phyloP scores from a whole-genome alignment of 1,139 yeast genomes.

The Kodamaea suecica region DNA sequence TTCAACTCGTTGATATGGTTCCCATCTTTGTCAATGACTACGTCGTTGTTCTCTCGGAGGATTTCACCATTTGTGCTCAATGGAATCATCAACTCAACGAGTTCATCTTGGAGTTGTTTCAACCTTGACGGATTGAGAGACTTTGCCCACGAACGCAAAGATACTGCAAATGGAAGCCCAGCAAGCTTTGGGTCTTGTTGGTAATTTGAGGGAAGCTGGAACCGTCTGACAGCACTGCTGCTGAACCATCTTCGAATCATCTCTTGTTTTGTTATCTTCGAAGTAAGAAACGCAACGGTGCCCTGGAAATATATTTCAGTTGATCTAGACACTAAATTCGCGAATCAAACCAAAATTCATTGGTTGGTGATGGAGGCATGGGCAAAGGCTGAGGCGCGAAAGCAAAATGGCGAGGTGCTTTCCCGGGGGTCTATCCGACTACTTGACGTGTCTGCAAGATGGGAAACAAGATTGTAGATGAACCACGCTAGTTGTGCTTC shows the following conservation, averaged over 20 bases:
- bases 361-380: too few relatives aligned
- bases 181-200: constrained; percentile 9
- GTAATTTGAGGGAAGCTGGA: constrained; percentile 7
- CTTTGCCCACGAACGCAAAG: constrained; percentile 27
- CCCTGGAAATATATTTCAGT: too few relatives aligned
- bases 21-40: constrained; percentile 26
- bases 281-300: too few relatives aligned
- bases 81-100: constrained; percentile 38
- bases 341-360: too few relatives aligned
- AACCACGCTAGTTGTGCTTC: too few relatives aligned
- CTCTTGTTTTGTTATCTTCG: too few relatives aligned
- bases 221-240: constrained; percentile 1
- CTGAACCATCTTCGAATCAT: not conserved
- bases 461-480: too few relatives aligned
- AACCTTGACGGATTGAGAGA: constrained; percentile 30
- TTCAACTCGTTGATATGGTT: constrained; percentile 35
- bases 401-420: too few relatives aligned
- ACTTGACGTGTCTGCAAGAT: too few relatives aligned
- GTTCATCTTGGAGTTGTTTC: constrained; percentile 31
- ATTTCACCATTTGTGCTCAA: constrained; percentile 24
- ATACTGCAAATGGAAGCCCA: constrained; percentile 17
- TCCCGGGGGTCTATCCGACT: too few relatives aligned
- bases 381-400: too few relatives aligned
- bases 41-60: constrained; percentile 18
- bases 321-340: too few relatives aligned